Base-by-base conservation (phyloP, 805 yeast species). In the Starmerella vaccinii region DNA sequence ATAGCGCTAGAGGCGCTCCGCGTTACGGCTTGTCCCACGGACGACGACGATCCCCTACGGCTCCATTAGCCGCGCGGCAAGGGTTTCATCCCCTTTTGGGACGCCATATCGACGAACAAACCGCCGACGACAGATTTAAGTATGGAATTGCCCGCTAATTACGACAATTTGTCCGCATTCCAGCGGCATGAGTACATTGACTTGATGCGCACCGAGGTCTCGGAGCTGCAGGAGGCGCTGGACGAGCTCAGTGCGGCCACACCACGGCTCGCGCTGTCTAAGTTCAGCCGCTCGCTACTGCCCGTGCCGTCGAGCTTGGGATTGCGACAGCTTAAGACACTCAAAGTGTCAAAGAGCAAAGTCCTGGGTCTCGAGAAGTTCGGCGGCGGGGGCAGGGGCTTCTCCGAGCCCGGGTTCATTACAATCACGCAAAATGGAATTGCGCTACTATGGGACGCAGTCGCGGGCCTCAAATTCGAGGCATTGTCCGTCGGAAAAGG, bases 391-490 rank as follows among this genome's bases (percentile, higher is more conserved):
- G 35, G 46, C 47, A 6, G 27, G 15, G 24, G 21, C 4, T 18
- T 26, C n/a, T 21, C 50, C 24, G 33, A 41, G 15, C 45, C 45
- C 5, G 45, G 45, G 10, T 41, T 56, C 3, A 51, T 43, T 2
- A 49, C 60, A 1, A 16, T 50, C 7, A 29, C 52, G 15, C 61
- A 56, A 38, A 46, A 47, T 30, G 59, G 62, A 1, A 33, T 39
- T 13, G 55, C 42, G 1, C 24, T 57, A 1, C 47, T 53, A 10
- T 57, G 58, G 55, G 62, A 59, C 40, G 47, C 47, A 13, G 46
- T 24, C 5, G 24, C 54, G 6, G 55, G 55, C 1, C 44, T 49
- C 24, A 54, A 53, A 22, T 57, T 46, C 38, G 62, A 59, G 18
- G 51, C 55, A 10, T 19, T 59, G 13, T 22, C 33, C 16, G 55